phyloP scores from a whole-genome alignment of 2,329 filamentous ascomycete genomes.

The Sphaerulina musiva region DNA sequence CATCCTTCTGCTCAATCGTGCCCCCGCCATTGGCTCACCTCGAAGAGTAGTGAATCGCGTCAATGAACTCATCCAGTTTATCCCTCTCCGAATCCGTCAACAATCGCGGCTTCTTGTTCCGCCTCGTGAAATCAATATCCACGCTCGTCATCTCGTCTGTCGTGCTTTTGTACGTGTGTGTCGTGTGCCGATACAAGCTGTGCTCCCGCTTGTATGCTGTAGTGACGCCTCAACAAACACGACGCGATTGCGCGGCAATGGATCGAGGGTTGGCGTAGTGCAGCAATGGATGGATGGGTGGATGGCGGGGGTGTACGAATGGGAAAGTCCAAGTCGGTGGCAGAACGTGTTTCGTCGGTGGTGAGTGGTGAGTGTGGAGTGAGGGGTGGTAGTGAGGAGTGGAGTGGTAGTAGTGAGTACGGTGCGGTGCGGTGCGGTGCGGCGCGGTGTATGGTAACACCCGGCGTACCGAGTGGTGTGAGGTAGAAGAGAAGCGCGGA shows the following conservation, averaged over 20 bases:
- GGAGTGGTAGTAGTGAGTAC: too few relatives aligned
- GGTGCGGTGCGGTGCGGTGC: too few relatives aligned
- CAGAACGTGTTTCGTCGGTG: not conserved
- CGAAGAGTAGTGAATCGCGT: constrained; percentile 90
- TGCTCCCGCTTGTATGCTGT: not conserved
- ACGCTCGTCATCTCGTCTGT: constrained; percentile 26
- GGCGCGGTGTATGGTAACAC: not conserved
- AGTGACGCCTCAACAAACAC: not conserved
- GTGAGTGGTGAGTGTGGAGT: not conserved
- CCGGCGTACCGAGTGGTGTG: not conserved
- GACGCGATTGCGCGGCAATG: not conserved
- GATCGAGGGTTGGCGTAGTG: not conserved
- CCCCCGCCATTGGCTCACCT: constrained; percentile 53
- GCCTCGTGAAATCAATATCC: constrained; percentile 73
- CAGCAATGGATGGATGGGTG: not conserved
- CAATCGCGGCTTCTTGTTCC: constrained; percentile 77
- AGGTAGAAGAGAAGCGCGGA: not conserved
- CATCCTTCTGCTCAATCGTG: too few relatives aligned
- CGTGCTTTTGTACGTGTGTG: not conserved
- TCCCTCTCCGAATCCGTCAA: constrained; percentile 75
- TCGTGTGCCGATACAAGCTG: not conserved
- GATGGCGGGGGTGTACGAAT: not conserved
- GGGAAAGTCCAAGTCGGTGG: not conserved
- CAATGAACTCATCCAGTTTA: constrained; percentile 82
- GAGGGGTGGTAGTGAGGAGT: too few relatives aligned